Evolutionary conservation across 2,329 filamentous ascomycete genomes (phyloP), one percentile per base, ranked within the genome.

Genomic region (Amauroascus niger): DNA sequence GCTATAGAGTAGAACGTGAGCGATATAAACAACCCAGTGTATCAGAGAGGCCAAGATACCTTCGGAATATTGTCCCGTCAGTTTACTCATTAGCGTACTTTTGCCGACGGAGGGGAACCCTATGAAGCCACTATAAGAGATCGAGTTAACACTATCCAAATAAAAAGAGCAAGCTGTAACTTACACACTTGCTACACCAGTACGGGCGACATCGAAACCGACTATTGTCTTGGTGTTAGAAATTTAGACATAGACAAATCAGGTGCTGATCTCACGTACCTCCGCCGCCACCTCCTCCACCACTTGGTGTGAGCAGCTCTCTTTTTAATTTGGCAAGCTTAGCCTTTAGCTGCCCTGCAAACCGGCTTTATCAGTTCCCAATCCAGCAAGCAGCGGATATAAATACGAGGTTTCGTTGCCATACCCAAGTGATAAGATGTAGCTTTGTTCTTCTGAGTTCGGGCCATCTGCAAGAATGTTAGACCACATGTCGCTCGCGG

Each of bases 41-140:
- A 35, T 14, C 2, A 7, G 20, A 8, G 14, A n/a, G 16, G 20
- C 18, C 16, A 32, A 64, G 66, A 51, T 58, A 76, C 74, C 74
- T 77, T 98, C 93, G 1, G 91, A 97, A 69, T 98, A 91, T 73
- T 96, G 91, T 50, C 93, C 93, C 41, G 93, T 98, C 68, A 98
- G 74, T 66, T 78, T 83, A 68, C 84, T 95, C 90, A 98, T 96
- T 64, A 98, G 78, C 49, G 93, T 98, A 79, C 88, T 95, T 76
- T 98, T 98, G 58, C 93, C 93, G 58, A 98, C 93, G 1, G 93
- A 98, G 1, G 93, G 93, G 66, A 98, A 98, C 30, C 93, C 93
- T 67, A 97, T 96, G 74, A 97, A 97, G 41, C 91, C 91, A 65
- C 67, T 71, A 39, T 35, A 20, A 33, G 16, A 50, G 37, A 49